phyloP scores from a whole-genome alignment of 2,329 filamentous ascomycete genomes.

The Monilinia fructigena region DNA sequence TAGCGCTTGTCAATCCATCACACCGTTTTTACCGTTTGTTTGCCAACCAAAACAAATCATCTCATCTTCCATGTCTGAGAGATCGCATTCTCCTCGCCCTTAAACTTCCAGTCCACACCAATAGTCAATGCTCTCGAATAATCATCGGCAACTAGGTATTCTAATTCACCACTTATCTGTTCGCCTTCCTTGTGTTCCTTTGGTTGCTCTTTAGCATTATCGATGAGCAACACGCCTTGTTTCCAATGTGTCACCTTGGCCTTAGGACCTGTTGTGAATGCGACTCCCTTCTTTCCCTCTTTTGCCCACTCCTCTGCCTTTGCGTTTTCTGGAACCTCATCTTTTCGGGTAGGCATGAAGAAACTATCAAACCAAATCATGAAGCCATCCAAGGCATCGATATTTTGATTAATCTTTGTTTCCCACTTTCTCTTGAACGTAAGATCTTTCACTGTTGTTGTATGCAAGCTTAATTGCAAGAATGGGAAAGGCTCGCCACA shows the following conservation, averaged over 20 bases:
- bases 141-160: constrained; percentile 67
- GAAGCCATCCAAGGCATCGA: constrained; percentile 78
- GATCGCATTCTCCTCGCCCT: constrained; percentile 30
- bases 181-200: constrained; percentile 52
- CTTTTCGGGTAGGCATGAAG: constrained; percentile 65
- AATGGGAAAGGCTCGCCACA: constrained; percentile 64
- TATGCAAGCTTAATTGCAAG: constrained; percentile 74
- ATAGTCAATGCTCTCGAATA: constrained; percentile 70
- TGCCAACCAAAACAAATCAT: constrained; percentile 23
- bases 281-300: constrained; percentile 59
- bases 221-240: constrained; percentile 73
- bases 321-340: constrained; percentile 49
- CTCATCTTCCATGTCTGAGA: constrained; percentile 41
- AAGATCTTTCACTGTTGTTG: constrained; percentile 68
- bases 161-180: constrained; percentile 64
- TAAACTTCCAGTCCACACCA: constrained; percentile 56
- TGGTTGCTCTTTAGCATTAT: constrained; percentile 49
- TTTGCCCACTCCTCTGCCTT: constrained; percentile 63
- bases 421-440: constrained; percentile 70
- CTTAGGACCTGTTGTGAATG: constrained; percentile 83
- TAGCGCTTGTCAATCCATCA: background rate
- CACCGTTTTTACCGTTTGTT: background rate
- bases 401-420: constrained; percentile 58
- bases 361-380: constrained; percentile 94
- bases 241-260: constrained; percentile 85